These are phyloP conservation scores for Zarea fungicola DNA, from an alignment of 2,329 filamentous ascomycete species.

Conservation along the genomic window DNA sequence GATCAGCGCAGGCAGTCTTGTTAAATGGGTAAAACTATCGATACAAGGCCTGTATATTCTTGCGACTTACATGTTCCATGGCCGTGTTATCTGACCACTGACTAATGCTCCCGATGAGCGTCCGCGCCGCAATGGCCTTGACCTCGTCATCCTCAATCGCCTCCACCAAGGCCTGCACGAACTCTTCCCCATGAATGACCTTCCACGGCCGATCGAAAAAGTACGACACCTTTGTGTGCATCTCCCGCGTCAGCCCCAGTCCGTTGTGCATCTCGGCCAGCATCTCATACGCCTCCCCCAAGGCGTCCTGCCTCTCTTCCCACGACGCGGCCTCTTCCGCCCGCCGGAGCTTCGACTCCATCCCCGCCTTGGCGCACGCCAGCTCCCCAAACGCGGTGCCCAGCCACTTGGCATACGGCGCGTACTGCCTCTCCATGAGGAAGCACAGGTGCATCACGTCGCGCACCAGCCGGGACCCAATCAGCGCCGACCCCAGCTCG, in stretches of 20 bases:
- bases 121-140: not conserved
- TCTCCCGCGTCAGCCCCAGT: not conserved
- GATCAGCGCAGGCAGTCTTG: no score
- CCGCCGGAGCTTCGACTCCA: constrained; percentile 2
- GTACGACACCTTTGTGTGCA: not conserved
- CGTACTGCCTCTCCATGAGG: constrained; percentile 5
- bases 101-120: constrained; percentile 1
- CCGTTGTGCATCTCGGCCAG: constrained; percentile 9
- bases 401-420: constrained; percentile 12
- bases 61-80: not conserved
- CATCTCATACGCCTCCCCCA: not conserved
- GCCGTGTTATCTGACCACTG: constrained; percentile 5
- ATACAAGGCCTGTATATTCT: not conserved
- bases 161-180: not conserved
- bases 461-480: constrained; percentile 3
- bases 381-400: not conserved
- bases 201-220: constrained; percentile 5
- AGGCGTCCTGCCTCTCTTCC: constrained; percentile 2
- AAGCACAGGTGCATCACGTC: constrained; percentile 8
- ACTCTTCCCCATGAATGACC: constrained; percentile 5
- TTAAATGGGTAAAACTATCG: not conserved
- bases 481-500: constrained; percentile 6
- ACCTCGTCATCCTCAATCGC: not conserved
- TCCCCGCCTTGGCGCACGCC: not conserved
- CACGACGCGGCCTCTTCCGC: not conserved